Conservation (phyloP, 345 rosid species). For the Hibiscus tridactylites region DNA sequence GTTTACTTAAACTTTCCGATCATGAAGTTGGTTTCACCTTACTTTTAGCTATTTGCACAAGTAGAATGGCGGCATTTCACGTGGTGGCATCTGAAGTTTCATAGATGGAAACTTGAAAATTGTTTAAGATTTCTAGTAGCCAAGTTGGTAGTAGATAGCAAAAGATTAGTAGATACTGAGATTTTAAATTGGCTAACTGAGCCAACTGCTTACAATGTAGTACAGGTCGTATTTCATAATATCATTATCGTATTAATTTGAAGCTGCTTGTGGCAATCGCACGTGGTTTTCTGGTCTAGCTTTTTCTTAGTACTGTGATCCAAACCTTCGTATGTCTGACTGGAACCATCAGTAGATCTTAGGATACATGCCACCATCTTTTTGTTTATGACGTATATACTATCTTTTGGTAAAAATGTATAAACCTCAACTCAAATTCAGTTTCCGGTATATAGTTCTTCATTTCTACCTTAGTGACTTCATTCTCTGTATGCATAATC, state of each 20-base stretch:
- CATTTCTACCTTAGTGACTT: not conserved
- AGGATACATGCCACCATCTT: not conserved
- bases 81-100: not conserved
- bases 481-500: not conserved
- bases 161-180: not conserved
- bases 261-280: not conserved
- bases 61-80: not conserved
- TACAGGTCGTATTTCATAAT: not conserved
- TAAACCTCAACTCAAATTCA: not conserved
- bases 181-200: not conserved
- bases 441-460: not conserved
- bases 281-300: no score
- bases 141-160: not conserved
- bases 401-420: not conserved
- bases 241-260: not conserved
- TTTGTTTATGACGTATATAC: not conserved
- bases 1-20: no score
- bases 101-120: slow-evolving; percentile 9
- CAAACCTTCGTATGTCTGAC: no score
- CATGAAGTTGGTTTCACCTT: no score
- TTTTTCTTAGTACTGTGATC: no score
- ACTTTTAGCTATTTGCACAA: no score
- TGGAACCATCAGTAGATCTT: not conserved
- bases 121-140: not conserved
- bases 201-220: not conserved